Evolutionary conservation across 208 protist genomes (phyloP).

Genomic region (Acanthamoeba sp.): DNA sequence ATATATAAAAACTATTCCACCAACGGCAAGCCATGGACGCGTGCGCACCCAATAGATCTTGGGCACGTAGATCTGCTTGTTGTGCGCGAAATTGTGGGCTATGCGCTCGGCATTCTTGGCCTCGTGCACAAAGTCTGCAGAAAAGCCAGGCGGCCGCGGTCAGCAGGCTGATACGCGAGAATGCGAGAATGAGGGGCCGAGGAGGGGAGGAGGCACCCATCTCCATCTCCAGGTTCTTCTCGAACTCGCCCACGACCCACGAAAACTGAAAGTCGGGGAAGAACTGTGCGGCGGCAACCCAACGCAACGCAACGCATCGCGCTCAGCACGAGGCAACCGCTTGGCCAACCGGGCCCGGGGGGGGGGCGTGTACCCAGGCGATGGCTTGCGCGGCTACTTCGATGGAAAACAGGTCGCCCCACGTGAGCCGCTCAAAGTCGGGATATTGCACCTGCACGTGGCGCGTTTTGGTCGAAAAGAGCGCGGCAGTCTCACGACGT

Average conservation of each 20-base stretch:
- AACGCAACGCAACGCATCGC: too few relatives aligned
- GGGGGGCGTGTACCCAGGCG: conserved; percentile 61
- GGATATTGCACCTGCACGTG: conserved; percentile 75
- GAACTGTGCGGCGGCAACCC: conserved; percentile 79
- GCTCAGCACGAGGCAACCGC: too few relatives aligned
- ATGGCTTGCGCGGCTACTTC: conserved; percentile 54
- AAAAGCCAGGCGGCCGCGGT: not conserved
- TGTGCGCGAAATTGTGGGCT: conserved; percentile 88
- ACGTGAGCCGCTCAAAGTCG: conserved; percentile 58
- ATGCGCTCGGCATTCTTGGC: conserved; percentile 93
- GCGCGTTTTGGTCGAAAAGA: not conserved
- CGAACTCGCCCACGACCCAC: conserved; percentile 90
- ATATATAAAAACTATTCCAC: not conserved
- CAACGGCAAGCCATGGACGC: conserved; percentile 68
- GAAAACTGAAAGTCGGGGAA: conserved; percentile 83
- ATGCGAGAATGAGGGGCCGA: not conserved
- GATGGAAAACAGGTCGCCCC: conserved; percentile 85
- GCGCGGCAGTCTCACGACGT: not conserved
- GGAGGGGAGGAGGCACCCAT: conserved; percentile 66
- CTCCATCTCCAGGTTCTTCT: conserved; percentile 78
- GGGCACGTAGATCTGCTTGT: conserved; percentile 85
- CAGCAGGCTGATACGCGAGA: too few relatives aligned
- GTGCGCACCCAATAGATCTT: conserved; percentile 60
- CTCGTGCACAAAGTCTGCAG: conserved; percentile 94
- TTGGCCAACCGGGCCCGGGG: too few relatives aligned